phyloP scores from a whole-genome alignment of 352 stramenopile species.

The Globisporangium perplexum region DNA sequence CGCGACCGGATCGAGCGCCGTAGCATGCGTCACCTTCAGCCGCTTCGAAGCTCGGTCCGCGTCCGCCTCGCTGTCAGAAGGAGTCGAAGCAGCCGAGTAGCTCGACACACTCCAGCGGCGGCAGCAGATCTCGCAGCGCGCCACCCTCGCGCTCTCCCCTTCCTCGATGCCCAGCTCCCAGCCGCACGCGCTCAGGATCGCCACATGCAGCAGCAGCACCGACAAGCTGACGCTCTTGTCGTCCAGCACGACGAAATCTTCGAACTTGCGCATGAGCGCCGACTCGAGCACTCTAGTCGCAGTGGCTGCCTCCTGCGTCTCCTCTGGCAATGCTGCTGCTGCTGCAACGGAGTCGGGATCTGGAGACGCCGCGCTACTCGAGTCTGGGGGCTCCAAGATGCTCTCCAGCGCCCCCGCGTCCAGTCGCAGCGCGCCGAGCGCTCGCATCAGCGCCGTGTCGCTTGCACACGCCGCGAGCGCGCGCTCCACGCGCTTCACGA shows the following conservation, averaged over 20 bases:
- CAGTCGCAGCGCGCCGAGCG: not conserved
- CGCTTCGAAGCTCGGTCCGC: constrained; percentile 24
- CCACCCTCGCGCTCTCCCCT: constrained; percentile 44
- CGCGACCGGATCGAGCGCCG: constrained; percentile 14
- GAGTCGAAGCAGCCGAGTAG: not conserved
- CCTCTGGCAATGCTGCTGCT: too few species aligned
- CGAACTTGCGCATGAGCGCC: constrained; percentile 6
- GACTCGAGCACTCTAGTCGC: too few species aligned
- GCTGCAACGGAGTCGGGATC: too few species aligned
- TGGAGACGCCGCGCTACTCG: not conserved
- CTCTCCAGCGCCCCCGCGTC: not conserved
- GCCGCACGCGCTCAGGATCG: constrained; percentile 1
- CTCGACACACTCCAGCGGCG: too few species aligned
- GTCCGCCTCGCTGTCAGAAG: constrained; percentile 5
- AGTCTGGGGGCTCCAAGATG: not conserved
- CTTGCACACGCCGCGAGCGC: not conserved
- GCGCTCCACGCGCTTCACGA: constrained; percentile 11
- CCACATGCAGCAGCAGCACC: constrained; percentile 18
- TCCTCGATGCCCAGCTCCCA: constrained; percentile 18
- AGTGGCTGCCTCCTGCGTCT: too few species aligned
- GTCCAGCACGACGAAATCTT: not conserved
- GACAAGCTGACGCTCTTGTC: too few species aligned
- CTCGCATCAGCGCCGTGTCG: not conserved
- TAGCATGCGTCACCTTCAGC: constrained; percentile 8
- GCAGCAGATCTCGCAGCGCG: constrained; percentile 3